These are phyloP conservation scores for Sarcomyxa edulis DNA, from an alignment of 768 basidiomycete species.

Conservation along the genomic window DNA sequence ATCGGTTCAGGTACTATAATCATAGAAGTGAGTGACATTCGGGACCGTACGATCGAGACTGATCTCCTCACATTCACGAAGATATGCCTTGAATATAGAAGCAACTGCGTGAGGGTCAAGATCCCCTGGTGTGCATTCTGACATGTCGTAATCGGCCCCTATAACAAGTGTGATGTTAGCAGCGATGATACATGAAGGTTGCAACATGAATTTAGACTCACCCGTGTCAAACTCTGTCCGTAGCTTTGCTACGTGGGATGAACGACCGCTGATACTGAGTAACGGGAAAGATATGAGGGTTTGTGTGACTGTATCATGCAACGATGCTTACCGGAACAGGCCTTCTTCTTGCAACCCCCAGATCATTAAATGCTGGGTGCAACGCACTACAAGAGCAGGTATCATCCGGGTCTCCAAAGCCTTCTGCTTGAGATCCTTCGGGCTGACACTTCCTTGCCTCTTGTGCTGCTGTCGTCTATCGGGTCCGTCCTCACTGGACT, in stretches of 20 bases:
- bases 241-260: slow-evolving; percentile 73
- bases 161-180: slow-evolving; percentile 11
- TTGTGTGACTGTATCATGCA: neutral
- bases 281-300: slow-evolving; percentile 9
- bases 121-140: slow-evolving; percentile 74
- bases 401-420: slow-evolving; percentile 47
- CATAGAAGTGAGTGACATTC: neutral
- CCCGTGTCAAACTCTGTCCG: slow-evolving; percentile 81
- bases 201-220: slow-evolving; percentile 16
- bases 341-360: slow-evolving; percentile 90
- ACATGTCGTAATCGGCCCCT: slow-evolving; percentile 87
- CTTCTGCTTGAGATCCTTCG: slow-evolving; percentile 20
- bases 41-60: slow-evolving; percentile 5
- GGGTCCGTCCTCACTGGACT: slow-evolving; percentile 9
- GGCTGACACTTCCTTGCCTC: slow-evolving; percentile 12
- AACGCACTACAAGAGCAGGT: slow-evolving; percentile 76
- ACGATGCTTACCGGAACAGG: slow-evolving; percentile 67
- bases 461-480: slow-evolving; percentile 9
- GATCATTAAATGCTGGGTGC: slow-evolving; percentile 72
- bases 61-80: slow-evolving; percentile 77
- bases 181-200: neutral
- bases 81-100: slow-evolving; percentile 86
- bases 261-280: slow-evolving; percentile 73
- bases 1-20: slow-evolving; percentile 81
- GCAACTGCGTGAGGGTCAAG: slow-evolving; percentile 94